Percentiles rank a stretch among this genome's conserved stretches.
Evolutionary conservation across 1,284 basidiomycete species (phyloP).

Genomic region (Chondrostereum purpureum): DNA sequence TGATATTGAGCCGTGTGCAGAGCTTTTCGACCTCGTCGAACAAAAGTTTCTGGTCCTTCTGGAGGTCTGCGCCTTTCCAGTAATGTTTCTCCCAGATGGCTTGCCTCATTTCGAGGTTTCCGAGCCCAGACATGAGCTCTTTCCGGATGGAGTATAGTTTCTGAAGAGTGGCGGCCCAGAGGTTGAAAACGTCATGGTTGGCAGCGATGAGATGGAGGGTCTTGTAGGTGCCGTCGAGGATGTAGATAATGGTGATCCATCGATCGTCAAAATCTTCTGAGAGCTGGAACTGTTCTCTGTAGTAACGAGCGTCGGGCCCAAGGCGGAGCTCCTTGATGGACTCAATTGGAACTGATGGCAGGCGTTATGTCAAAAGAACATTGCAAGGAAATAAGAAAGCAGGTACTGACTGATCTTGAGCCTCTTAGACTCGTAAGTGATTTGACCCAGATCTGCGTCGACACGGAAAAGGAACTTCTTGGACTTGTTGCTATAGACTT

Average conservation of each 20-base stretch:
- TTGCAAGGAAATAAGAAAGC: neutral
- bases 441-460: conserved; percentile 73
- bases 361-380: conserved; percentile 5
- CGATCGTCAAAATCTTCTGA: conserved; percentile 53
- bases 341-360: conserved; percentile 71
- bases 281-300: conserved; percentile 72
- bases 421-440: conserved; percentile 82
- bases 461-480: conserved; percentile 72
- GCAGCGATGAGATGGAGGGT: conserved; percentile 85
- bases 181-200: conserved; percentile 59
- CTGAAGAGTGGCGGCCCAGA: conserved; percentile 62
- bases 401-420: conserved; percentile 57
- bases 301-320: conserved; percentile 69
- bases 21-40: conserved; percentile 74
- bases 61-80: conserved; percentile 69
- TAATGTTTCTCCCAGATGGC: conserved; percentile 78
- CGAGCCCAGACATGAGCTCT: conserved; percentile 63
- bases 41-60: conserved; percentile 57
- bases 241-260: conserved; percentile 78
- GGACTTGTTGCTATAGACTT: conserved; percentile 82
- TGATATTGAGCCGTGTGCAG: conserved; percentile 73
- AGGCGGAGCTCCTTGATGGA: conserved; percentile 89
- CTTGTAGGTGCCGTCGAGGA: conserved; percentile 80
- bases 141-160: conserved; percentile 55
- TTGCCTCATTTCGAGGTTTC: conserved; percentile 59